Conservation (phyloP, 2,329 filamentous ascomycete species). For the Aspergillus sp. region DNA sequence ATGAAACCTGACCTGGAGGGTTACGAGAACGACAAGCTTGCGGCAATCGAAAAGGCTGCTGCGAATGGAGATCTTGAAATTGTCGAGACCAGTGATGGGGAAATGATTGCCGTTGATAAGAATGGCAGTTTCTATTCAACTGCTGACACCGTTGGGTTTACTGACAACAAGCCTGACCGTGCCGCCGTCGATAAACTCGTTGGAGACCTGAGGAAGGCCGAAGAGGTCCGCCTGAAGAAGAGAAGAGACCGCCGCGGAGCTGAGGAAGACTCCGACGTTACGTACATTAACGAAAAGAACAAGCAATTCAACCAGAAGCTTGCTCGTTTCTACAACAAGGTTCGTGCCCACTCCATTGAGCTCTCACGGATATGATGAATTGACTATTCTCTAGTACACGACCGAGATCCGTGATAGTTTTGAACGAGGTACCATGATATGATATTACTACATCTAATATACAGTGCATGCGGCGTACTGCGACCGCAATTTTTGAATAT, state of each 20-base stretch:
- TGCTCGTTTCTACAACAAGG: slow-evolving; percentile 91
- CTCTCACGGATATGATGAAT: background rate
- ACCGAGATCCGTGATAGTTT: slow-evolving; percentile 96
- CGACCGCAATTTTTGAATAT: background rate
- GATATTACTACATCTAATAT: slow-evolving; percentile 30
- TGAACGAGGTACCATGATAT: slow-evolving; percentile 95
- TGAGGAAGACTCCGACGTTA: slow-evolving; percentile 87
- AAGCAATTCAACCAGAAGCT: slow-evolving; percentile 99
- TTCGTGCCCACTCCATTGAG: slow-evolving; percentile 29
- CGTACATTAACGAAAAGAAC: slow-evolving; percentile 99
- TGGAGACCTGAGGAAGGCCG: slow-evolving; percentile 79
- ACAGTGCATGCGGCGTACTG: slow-evolving; percentile 9
- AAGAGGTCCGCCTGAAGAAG: slow-evolving; percentile 84
- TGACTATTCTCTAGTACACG: slow-evolving; percentile 64
- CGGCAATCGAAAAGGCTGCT: slow-evolving; percentile 80
- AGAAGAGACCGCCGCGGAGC: slow-evolving; percentile 75
- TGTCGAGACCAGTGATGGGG: slow-evolving; percentile 91
- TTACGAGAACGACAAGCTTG: slow-evolving; percentile 86
- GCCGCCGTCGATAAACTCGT: slow-evolving; percentile 87
- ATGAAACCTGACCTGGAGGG: slow-evolving; percentile 73
- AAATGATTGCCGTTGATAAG: slow-evolving; percentile 90
- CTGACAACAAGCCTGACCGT: slow-evolving; percentile 82
- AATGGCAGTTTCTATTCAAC: slow-evolving; percentile 90
- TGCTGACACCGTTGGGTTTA: slow-evolving; percentile 76
- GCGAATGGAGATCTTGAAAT: slow-evolving; percentile 84